phyloP scores from a whole-genome alignment of 2,329 filamentous ascomycete genomes.

The Thermoascus crustaceus region DNA sequence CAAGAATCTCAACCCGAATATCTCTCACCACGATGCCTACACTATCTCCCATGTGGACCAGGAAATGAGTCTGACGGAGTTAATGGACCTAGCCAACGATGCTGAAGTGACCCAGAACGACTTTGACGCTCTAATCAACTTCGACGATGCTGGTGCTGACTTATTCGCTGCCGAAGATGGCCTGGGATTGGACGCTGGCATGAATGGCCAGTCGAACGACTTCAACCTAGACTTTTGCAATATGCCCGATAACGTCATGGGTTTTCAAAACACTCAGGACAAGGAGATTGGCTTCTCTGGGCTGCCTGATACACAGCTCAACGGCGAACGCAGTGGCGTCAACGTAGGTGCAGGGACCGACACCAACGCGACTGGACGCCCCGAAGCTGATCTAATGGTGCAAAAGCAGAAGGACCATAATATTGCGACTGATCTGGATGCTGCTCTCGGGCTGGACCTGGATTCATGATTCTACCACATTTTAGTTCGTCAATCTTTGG shows the following conservation, averaged over 20 bases:
- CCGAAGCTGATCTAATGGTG: not conserved
- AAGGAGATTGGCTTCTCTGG: not conserved
- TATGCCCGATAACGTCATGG: slow-evolving; percentile 11
- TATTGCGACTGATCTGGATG: slow-evolving; percentile 14
- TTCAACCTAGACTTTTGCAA: slow-evolving; percentile 12
- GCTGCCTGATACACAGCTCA: not conserved
- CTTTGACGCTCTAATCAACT: slow-evolving; percentile 40
- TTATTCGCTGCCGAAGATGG: slow-evolving; percentile 25
- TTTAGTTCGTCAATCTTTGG: not conserved
- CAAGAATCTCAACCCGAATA: slow-evolving; percentile 27
- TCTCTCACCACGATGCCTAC: slow-evolving; percentile 20
- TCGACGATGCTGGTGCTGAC: slow-evolving; percentile 34
- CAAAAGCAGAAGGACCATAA: slow-evolving; percentile 9
- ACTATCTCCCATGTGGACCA: slow-evolving; percentile 21
- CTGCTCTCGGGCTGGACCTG: slow-evolving; percentile 12
- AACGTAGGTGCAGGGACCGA: too few species aligned
- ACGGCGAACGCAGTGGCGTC: not conserved
- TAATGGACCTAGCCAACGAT: slow-evolving; percentile 38
- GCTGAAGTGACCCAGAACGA: slow-evolving; percentile 39
- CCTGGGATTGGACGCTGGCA: slow-evolving; percentile 7
- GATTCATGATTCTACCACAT: not conserved
- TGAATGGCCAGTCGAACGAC: slow-evolving; percentile 12
- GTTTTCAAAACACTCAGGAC: not conserved
- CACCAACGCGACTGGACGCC: not conserved
- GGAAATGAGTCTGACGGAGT: slow-evolving; percentile 31